Evolutionary conservation across 371 early-diverging fungal genomes (phyloP).

Genomic region (Lichtheimia hyalospora): DNA sequence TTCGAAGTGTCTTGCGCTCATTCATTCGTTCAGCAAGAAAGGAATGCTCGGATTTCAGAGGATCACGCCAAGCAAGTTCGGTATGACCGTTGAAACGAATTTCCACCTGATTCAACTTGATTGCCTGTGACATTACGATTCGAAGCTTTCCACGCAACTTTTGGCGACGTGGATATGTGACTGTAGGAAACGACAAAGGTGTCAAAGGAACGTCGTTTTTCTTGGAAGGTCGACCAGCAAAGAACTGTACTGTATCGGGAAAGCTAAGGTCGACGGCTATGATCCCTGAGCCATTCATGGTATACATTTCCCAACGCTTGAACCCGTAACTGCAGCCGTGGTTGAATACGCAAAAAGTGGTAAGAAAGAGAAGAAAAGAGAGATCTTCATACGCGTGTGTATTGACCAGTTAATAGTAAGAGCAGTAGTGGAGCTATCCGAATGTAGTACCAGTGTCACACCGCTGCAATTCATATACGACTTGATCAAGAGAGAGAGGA

Average conservation of each 20-base stretch:
- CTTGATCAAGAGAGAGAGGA: no score
- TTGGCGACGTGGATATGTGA: constrained; percentile 31
- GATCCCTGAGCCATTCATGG: constrained; percentile 21
- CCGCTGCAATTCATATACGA: no score
- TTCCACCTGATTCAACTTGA: constrained; percentile 22
- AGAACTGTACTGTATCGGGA: constrained; percentile 28
- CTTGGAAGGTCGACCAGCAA: constrained; percentile 23
- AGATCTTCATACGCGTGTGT: neutral
- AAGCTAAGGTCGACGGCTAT: constrained; percentile 33
- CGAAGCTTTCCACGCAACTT: constrained; percentile 37
- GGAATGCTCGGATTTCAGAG: constrained; percentile 17
- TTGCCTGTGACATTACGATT: constrained; percentile 29
- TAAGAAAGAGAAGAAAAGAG: constrained; percentile 1
- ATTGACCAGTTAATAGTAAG: no score
- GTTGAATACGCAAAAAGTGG: neutral
- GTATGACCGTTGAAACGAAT: constrained; percentile 29
- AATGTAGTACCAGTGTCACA: no score
- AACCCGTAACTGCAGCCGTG: neutral
- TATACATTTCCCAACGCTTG: neutral
- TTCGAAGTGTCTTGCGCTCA: constrained; percentile 28
- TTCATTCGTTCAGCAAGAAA: constrained; percentile 24
- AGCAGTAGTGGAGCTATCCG: no score
- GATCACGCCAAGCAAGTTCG: constrained; percentile 32
- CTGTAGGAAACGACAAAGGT: neutral
- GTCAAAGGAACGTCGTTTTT: constrained; percentile 1